These are phyloP conservation scores for Arbutus unedo DNA, from an alignment of 148 eudicot genomes.

Conservation along the genomic window DNA sequence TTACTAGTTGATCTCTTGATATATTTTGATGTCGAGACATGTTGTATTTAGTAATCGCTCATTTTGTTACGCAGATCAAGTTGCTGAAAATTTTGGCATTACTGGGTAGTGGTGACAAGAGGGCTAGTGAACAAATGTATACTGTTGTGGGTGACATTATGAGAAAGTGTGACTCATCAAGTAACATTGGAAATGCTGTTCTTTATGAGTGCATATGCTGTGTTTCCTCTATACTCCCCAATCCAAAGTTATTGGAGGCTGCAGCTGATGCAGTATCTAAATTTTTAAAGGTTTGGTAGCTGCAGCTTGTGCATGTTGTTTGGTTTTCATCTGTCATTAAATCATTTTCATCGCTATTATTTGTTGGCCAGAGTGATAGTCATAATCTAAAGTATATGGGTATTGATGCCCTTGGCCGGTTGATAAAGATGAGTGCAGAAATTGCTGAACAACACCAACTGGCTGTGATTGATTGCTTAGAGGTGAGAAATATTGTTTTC, in stretches of 20 bases:
- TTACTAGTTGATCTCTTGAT: neutral
- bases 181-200: conserved; percentile 94
- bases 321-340: conserved; percentile 11
- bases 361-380: conserved; percentile 76
- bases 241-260: conserved; percentile 70
- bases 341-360: conserved; percentile 12
- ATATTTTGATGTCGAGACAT: neutral
- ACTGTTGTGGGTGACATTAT: conserved; percentile 88
- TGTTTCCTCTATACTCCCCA: conserved; percentile 72
- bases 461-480: conserved; percentile 96
- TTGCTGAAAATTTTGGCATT: conserved; percentile 86
- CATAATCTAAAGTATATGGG: conserved; percentile 98
- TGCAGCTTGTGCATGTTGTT: conserved; percentile 1
- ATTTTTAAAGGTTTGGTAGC: conserved; percentile 67
- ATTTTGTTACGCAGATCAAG: conserved; percentile 63
- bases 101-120: conserved; percentile 90
- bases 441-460: conserved; percentile 97
- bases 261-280: conserved; percentile 88
- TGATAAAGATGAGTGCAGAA: conserved; percentile 89
- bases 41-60: conserved; percentile 13
- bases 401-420: conserved; percentile 90
- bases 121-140: conserved; percentile 91
- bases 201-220: conserved; percentile 93
- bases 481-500: conserved; percentile 50
- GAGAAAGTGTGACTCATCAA: conserved; percentile 74